These are phyloP conservation scores for Aspergillus tubingensis DNA, from an alignment of 2,329 filamentous ascomycete species.

Conservation along the genomic window DNA sequence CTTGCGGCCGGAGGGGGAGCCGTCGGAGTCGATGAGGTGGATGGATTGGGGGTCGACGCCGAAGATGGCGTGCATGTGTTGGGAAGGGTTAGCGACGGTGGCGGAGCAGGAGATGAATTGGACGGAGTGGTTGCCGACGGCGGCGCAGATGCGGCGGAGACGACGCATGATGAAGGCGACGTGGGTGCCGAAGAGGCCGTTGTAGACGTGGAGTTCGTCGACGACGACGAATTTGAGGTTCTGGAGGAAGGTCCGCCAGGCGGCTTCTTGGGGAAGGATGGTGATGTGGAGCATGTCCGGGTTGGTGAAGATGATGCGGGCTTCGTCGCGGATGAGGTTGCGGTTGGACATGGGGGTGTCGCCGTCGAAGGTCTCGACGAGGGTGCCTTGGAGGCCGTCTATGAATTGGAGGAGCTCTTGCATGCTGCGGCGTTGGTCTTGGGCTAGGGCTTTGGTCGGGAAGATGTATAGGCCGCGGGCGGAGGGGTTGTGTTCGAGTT, in stretches of 20 bases:
- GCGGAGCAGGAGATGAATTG: slow-evolving; percentile 96
- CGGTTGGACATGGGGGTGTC: slow-evolving; percentile 83
- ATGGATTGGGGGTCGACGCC: slow-evolving; percentile 70
- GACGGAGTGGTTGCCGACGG: slow-evolving; percentile 79
- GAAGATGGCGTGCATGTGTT: slow-evolving; percentile 94
- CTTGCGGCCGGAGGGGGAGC: slow-evolving; percentile 87
- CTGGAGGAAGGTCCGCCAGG: slow-evolving; percentile 84
- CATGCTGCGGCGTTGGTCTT: slow-evolving; percentile 88
- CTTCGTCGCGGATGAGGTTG: slow-evolving; percentile 80
- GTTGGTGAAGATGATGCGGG: slow-evolving; percentile 93
- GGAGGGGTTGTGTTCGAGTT: slow-evolving; percentile 73
- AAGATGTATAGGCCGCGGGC: slow-evolving; percentile 97
- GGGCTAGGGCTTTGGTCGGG: slow-evolving; percentile 91
- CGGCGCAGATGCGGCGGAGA: slow-evolving; percentile 81
- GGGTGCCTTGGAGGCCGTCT: slow-evolving; percentile 69
- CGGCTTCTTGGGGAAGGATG: slow-evolving; percentile 86
- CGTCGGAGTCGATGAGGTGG: slow-evolving; percentile 82
- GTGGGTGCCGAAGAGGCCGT: slow-evolving; percentile 90
- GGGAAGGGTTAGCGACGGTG: slow-evolving; percentile 86
- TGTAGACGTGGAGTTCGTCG: slow-evolving; percentile 93
- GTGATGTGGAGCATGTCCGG: slow-evolving; percentile 97
- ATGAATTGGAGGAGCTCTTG: slow-evolving; percentile 82
- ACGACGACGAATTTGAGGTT: slow-evolving; percentile 89
- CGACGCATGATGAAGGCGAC: slow-evolving; percentile 93
- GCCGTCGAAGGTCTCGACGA: slow-evolving; percentile 94